Percentiles rank a stretch among this genome's conserved stretches.
Evolutionary conservation across 2,329 filamentous ascomycete species (phyloP).

Genomic region (Cercospora nicotianae): DNA sequence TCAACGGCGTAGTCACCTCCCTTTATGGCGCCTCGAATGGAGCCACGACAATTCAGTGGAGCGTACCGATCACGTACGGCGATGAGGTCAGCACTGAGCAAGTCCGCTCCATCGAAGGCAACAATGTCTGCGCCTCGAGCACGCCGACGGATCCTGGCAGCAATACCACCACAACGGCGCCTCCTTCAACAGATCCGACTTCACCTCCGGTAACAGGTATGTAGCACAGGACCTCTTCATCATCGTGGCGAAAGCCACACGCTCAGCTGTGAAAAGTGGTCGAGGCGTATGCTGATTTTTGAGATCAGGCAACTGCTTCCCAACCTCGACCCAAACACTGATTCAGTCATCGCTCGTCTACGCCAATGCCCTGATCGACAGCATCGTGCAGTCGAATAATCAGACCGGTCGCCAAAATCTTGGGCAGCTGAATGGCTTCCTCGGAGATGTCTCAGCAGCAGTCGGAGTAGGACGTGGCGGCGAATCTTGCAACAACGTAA

Average conservation of each 20-base stretch:
- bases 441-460: conserved; percentile 18
- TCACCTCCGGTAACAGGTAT: neutral
- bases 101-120: conserved; percentile 7
- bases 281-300: no score
- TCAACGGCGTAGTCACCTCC: conserved; percentile 21
- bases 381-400: conserved; percentile 19
- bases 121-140: conserved; percentile 14
- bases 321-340: conserved; percentile 8
- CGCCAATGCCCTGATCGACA: conserved; percentile 19
- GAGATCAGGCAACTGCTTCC: conserved; percentile 12
- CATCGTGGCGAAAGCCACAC: no score
- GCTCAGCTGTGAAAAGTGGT: no score
- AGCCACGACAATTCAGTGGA: conserved; percentile 17
- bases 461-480: conserved; percentile 7
- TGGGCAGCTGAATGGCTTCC: conserved; percentile 19
- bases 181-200: neutral
- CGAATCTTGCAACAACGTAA: conserved; percentile 16
- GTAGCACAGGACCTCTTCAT: no score
- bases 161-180: conserved; percentile 5
- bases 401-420: conserved; percentile 17
- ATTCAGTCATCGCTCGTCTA: conserved; percentile 17
- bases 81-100: conserved; percentile 15
- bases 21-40: conserved; percentile 23
- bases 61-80: conserved; percentile 15
- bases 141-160: neutral